phyloP scores from a whole-genome alignment of 2,329 filamentous ascomycete genomes.

The Diaporthe vexans region DNA sequence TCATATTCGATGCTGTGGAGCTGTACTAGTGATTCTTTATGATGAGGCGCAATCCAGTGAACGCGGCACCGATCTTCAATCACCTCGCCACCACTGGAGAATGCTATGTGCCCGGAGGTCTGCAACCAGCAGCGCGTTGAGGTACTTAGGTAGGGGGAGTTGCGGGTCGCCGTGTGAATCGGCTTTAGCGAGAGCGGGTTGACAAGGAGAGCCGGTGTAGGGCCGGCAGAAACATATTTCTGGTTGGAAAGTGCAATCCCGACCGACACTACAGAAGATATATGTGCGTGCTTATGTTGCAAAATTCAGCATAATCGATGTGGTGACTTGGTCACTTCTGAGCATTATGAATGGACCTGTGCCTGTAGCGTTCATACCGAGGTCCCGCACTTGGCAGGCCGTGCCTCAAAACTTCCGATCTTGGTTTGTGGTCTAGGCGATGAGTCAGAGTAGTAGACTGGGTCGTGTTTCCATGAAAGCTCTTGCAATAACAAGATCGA shows the following conservation, averaged over 20 bases:
- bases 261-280: not conserved
- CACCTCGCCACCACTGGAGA: not conserved
- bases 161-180: not conserved
- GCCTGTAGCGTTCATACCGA: too few species aligned
- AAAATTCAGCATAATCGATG: not conserved
- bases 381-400: too few species aligned
- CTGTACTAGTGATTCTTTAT: conserved; percentile 31
- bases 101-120: not conserved
- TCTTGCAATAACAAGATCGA: conserved; percentile 11
- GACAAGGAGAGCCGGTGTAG: not conserved
- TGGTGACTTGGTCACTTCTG: too few species aligned
- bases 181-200: not conserved
- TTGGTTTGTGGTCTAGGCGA: too few species aligned
- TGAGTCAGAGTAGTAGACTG: conserved; percentile 14
- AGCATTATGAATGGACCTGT: too few species aligned
- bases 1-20: conserved; percentile 50
- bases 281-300: not conserved
- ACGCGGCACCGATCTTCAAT: not conserved
- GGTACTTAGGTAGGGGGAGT: not conserved
- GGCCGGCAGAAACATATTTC: too few species aligned
- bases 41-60: not conserved
- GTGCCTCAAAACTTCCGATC: too few species aligned
- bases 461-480: not conserved
- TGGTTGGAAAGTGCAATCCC: too few species aligned
- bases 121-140: not conserved